Conservation (phyloP, 768 basidiomycete genomes). For the Tylopilus sp. region DNA sequence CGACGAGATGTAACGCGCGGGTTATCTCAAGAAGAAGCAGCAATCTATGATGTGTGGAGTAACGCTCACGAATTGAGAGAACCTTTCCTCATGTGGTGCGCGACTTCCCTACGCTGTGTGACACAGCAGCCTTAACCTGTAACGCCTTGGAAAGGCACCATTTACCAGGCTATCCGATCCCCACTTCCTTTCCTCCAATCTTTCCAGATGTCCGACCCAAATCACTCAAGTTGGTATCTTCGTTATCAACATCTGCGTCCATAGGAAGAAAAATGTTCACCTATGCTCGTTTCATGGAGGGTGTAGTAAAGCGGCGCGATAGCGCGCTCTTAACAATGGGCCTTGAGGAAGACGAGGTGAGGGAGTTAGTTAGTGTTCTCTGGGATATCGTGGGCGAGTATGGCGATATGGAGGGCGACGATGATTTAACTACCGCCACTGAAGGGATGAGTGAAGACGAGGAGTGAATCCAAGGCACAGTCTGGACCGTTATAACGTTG, state of each 20-base stretch:
- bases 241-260: constrained; percentile 41
- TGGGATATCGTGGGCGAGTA: constrained; percentile 56
- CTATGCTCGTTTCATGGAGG: constrained; percentile 52
- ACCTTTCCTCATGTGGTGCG: constrained; percentile 39
- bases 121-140: constrained; percentile 3
- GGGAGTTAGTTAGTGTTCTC: constrained; percentile 52
- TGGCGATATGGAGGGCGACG: constrained; percentile 27
- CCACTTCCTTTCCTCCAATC: constrained; percentile 56
- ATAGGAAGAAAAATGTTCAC: constrained; percentile 41
- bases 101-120: background rate
- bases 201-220: constrained; percentile 26
- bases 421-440: too few relatives aligned
- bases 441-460: constrained; percentile 23
- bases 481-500: background rate
- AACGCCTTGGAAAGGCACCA: constrained; percentile 37
- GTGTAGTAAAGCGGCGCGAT: constrained; percentile 38
- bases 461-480: background rate
- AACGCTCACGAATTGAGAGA: constrained; percentile 27
- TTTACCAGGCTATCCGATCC: constrained; percentile 52
- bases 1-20: constrained; percentile 60
- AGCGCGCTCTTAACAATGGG: constrained; percentile 34
- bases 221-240: constrained; percentile 36
- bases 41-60: constrained; percentile 40
- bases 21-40: constrained; percentile 38
- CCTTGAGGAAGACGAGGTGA: constrained; percentile 54